A percentile compares a stretch with the other conserved stretches of the same genome.
phyloP scores from a whole-genome alignment of 495 filamentous ascomycete species.

The Neurospora sublineolata region DNA sequence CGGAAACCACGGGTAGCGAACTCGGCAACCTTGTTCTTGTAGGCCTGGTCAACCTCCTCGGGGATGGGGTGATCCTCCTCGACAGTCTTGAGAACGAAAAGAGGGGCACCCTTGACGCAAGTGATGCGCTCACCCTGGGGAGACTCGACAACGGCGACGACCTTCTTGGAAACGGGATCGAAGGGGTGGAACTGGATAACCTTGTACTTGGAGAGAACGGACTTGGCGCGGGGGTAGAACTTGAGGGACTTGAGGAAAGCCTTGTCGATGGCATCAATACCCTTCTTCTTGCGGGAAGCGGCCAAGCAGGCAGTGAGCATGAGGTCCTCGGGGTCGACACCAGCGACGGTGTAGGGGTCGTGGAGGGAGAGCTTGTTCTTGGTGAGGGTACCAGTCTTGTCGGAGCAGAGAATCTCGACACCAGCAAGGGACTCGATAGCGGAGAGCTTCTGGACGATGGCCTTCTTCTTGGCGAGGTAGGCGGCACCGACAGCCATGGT shows the following conservation, averaged over 20 bases:
- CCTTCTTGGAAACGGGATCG: constrained; percentile 91
- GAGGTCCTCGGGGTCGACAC: constrained; percentile 69
- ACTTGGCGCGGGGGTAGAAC: constrained; percentile 68
- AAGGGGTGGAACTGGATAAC: constrained; percentile 77
- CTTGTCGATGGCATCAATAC: constrained; percentile 90
- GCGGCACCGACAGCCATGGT: constrained; percentile 95
- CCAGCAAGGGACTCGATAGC: constrained; percentile 90
- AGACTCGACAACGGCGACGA: constrained; percentile 72
- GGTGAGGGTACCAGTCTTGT: constrained; percentile 90
- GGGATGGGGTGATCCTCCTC: constrained; percentile 68
- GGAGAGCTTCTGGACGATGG: constrained; percentile 91
- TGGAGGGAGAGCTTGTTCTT: constrained; percentile 83
- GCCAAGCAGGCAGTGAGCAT: constrained; percentile 88
- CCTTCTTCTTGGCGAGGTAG: constrained; percentile 88
- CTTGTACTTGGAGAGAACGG: constrained; percentile 61
- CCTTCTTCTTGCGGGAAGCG: constrained; percentile 86
- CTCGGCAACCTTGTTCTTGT: constrained; percentile 82
- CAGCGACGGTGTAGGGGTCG: constrained; percentile 71
- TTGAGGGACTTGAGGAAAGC: constrained; percentile 78
- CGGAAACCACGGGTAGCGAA: constrained; percentile 88
- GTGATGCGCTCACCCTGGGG: constrained; percentile 67
- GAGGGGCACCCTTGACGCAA: constrained; percentile 86
- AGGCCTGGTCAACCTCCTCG: constrained; percentile 60
- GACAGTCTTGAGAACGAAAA: constrained; percentile 72
- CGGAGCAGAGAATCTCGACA: constrained; percentile 93